Base-by-base conservation (phyloP, 2,329 filamentous ascomycete genomes). In the Byssothecium circinans region DNA sequence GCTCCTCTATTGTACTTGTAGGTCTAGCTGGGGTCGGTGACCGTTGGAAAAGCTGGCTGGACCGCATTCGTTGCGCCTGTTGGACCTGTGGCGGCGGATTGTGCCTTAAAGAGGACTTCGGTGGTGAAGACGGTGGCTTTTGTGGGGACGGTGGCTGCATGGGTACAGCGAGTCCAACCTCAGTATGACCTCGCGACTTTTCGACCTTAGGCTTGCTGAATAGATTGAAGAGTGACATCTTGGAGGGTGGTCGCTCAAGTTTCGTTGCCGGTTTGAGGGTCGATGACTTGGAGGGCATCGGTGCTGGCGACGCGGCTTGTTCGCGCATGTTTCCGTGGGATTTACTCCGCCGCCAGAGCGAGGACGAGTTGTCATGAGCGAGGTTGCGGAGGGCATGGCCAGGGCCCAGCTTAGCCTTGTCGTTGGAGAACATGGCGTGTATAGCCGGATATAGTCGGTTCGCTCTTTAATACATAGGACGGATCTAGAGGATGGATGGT, bases 141-240 rank as follows among this genome's bases (percentile, higher is more conserved):
- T 60, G 62, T 2, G 65, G 57, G 17, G 60, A 61, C 27, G 60
- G 59, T 17, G 62, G 63, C 43, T 62, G 62, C 62, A 69, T 68
- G 8, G 67, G 67, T 23, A 69, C 50, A 12, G 67, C 66, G 15
- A 75, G 61, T 29, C 70, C 74, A 35, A 67, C 59, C 55, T 78
- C 75, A 20, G 70, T 70, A 54, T 77, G 74, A 5, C 75, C 76
- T 51, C 73, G 72, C 39, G 70, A 66, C 56, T 67, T 74, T 54
- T 79, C 75, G 22, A 77, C 74, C 56, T 77, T 78, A 18, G 76
- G 75, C 46, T 68, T 68, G 60, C 72, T 77, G 65, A 79, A 79
- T 12, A 79, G 68, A 45, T 67, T 73, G 65, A 78, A 78, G 10
- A 79, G 58, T 23, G 75, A 78, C 71, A 78, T 74, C 45, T 70